Evolutionary conservation across 164 flowering plant species (phyloP).

Genomic region (Kingdonia uniflora): DNA sequence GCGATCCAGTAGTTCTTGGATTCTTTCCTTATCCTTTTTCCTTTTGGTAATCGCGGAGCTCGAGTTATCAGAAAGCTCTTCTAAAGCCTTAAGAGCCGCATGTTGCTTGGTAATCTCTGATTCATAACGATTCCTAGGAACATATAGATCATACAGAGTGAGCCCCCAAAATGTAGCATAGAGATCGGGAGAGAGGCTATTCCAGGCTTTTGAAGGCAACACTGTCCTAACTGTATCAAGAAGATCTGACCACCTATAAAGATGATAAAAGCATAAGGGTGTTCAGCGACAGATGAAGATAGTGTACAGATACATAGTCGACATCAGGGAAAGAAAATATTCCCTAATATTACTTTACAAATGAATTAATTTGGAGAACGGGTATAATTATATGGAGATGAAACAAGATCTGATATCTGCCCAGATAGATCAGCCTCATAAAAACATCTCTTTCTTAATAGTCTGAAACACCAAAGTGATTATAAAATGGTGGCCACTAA

Average conservation of each 20-base stretch:
- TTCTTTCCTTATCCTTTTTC: constrained; percentile 94
- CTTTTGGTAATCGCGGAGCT: constrained; percentile 88
- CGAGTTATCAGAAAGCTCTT: constrained; percentile 94
- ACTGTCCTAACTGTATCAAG: constrained; percentile 69
- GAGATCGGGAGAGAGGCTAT: constrained; percentile 95
- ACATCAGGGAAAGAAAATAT: neutral
- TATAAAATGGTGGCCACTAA: no score
- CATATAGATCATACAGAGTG: constrained; percentile 91
- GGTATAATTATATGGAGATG: no score
- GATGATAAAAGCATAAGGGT: neutral
- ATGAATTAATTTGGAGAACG: no score
- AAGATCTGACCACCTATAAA: constrained; percentile 89
- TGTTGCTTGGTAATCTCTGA: constrained; percentile 85
- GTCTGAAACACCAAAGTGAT: neutral
- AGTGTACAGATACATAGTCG: neutral
- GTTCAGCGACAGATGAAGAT: neutral
- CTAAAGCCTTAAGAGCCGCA: constrained; percentile 84
- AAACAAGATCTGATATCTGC: no score
- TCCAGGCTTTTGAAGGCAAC: constrained; percentile 97
- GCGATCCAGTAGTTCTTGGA: constrained; percentile 95
- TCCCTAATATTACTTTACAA: no score
- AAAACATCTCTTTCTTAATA: neutral
- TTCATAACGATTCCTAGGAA: constrained; percentile 82
- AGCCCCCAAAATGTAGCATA: constrained; percentile 99
- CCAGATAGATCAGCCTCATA: neutral